Percentiles rank a stretch among this genome's conserved stretches.
phyloP scores from a whole-genome alignment of 805 yeast genomes.

The Tetrapisispora arboricola region DNA sequence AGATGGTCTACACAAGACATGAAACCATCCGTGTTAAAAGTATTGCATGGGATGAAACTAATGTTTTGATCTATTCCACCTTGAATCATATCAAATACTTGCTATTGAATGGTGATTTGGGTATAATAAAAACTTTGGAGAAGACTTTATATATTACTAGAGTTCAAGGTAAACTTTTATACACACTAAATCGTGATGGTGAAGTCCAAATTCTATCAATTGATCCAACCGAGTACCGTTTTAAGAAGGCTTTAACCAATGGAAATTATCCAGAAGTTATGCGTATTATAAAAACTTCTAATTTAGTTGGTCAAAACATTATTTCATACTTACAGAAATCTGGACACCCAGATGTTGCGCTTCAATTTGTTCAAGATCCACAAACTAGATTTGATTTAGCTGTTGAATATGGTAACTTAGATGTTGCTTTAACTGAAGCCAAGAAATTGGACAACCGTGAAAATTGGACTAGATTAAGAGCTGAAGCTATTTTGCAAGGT shows the following conservation, averaged over 20 bases:
- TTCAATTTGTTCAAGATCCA: conserved; percentile 93
- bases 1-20: conserved; percentile 72
- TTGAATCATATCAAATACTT: conserved; percentile 93
- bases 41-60: conserved; percentile 95
- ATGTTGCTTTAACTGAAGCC: conserved; percentile 84
- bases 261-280: conserved; percentile 87
- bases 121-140: conserved; percentile 86
- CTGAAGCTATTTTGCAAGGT: conserved; percentile 86
- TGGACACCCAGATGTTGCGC: conserved; percentile 95
- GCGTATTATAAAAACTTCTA: conserved; percentile 77
- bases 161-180: conserved; percentile 61
- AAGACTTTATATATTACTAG: conserved; percentile 75
- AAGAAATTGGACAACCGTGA: conserved; percentile 53
- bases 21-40: conserved; percentile 95
- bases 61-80: conserved; percentile 86
- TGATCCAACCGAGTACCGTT: conserved; percentile 95
- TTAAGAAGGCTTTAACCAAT: conserved; percentile 85
- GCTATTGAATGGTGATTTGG: conserved; percentile 86
- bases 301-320: conserved; percentile 93
- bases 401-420: conserved; percentile 81
- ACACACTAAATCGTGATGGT: conserved; percentile 77
- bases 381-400: conserved; percentile 95
- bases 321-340: conserved; percentile 88
- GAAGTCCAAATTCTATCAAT: conserved; percentile 67
- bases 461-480: conserved; percentile 75